A percentile compares a stretch with the other conserved stretches of the same genome.
Evolutionary conservation across 805 yeast species (phyloP).

Genomic region (Saturnispora dispora): DNA sequence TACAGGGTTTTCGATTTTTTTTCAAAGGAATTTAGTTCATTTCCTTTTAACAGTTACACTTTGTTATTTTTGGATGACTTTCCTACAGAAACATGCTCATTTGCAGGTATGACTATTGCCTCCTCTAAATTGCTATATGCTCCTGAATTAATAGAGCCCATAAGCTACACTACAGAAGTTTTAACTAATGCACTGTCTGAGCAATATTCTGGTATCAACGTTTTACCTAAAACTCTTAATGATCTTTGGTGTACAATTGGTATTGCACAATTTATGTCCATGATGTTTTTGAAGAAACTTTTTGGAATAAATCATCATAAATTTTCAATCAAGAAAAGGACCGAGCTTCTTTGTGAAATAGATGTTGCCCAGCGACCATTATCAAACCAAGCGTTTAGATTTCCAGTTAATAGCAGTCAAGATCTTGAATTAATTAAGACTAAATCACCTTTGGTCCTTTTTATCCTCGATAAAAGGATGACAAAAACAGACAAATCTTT

Average conservation of each 20-base stretch:
- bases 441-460: conserved; percentile 80
- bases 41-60: conserved; percentile 78
- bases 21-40: conserved; percentile 85
- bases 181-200: conserved; percentile 65
- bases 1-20: conserved; percentile 75
- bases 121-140: conserved; percentile 61
- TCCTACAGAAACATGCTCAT: conserved; percentile 43
- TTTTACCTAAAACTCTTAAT: conserved; percentile 67
- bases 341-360: conserved; percentile 58
- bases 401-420: conserved; percentile 47
- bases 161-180: conserved; percentile 57
- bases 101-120: conserved; percentile 64
- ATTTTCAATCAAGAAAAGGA: conserved; percentile 53
- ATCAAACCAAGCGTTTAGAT: conserved; percentile 57
- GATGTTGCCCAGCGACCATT: conserved; percentile 78
- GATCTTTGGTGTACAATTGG: conserved; percentile 91
- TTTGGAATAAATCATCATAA: conserved; percentile 83
- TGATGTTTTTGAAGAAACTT: conserved; percentile 54
- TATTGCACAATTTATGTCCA: conserved; percentile 73
- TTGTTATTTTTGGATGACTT: conserved; percentile 62
- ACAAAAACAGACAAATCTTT: conserved; percentile 92
- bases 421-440: conserved; percentile 64
- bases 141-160: conserved; percentile 67
- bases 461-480: conserved; percentile 83
- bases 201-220: conserved; percentile 92